A percentile compares a stretch with the other conserved stretches of the same genome.
Evolutionary conservation across 2,329 filamentous ascomycete species (phyloP).

Genomic region (Penicillium sp.): DNA sequence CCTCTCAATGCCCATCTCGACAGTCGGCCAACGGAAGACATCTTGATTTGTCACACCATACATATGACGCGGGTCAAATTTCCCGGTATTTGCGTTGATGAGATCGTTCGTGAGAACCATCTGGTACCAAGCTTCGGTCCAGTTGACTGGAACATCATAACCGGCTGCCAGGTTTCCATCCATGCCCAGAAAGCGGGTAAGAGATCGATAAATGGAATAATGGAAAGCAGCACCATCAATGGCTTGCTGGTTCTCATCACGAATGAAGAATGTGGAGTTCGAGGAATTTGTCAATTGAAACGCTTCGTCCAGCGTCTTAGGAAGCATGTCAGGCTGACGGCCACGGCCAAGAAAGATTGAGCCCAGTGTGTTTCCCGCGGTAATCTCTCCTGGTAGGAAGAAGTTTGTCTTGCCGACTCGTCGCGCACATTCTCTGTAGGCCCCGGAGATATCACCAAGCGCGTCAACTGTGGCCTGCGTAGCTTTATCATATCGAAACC

Average conservation of each 20-base stretch:
- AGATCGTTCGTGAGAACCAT: constrained; percentile 63
- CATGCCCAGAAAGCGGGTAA: constrained; percentile 63
- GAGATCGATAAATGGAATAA: constrained; percentile 64
- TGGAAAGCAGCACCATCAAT: constrained; percentile 65
- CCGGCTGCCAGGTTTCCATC: constrained; percentile 59
- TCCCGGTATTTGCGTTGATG: constrained; percentile 61
- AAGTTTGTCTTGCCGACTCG: constrained; percentile 64
- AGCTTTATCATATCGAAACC: constrained; percentile 68
- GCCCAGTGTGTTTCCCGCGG: constrained; percentile 62
- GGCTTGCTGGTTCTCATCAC: constrained; percentile 54
- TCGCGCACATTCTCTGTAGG: constrained; percentile 60
- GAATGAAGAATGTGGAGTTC: constrained; percentile 53
- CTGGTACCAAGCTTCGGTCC: constrained; percentile 57
- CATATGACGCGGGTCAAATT: constrained; percentile 66
- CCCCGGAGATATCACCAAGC: constrained; percentile 59
- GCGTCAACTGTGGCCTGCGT: constrained; percentile 65
- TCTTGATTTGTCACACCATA: constrained; percentile 68
- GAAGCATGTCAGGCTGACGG: constrained; percentile 57
- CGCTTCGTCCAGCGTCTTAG: constrained; percentile 51
- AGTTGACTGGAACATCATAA: constrained; percentile 58
- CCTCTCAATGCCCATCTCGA: constrained; percentile 59
- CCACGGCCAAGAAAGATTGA: constrained; percentile 65
- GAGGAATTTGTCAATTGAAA: constrained; percentile 51
- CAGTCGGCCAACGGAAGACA: constrained; percentile 64
- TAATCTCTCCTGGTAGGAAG: constrained; percentile 65